phyloP scores from a whole-genome alignment of 805 yeast genomes.

The Zygosaccharomyces bisporus region DNA sequence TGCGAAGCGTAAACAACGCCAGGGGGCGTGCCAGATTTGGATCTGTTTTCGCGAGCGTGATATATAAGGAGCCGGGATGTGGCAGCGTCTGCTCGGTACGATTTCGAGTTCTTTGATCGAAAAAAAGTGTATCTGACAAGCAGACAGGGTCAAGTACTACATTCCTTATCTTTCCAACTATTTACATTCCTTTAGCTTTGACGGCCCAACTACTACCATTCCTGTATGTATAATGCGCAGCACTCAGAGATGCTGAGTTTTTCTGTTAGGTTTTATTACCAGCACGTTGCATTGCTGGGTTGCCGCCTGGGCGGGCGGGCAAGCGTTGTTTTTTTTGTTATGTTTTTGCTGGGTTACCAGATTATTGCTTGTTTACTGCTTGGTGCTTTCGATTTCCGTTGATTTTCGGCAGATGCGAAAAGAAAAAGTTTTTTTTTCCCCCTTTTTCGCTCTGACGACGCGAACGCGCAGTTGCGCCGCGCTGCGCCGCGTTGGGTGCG shows the following conservation, averaged over 20 bases:
- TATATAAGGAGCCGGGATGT: conserved; percentile 5
- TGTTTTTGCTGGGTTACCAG: not conserved
- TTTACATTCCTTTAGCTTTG: conserved; percentile 34
- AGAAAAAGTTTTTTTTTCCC: not conserved
- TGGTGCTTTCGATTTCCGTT: not conserved
- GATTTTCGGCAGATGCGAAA: not conserved
- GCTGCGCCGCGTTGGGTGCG: not conserved
- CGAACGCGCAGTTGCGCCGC: not conserved
- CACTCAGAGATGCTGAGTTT: not conserved
- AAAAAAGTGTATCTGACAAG: not conserved
- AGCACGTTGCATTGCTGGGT: not conserved
- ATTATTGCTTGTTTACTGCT: not conserved
- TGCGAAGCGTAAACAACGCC: conserved; percentile 5
- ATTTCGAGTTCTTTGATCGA: conserved; percentile 1
- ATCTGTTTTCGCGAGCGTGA: conserved; percentile 7
- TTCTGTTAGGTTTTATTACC: not conserved
- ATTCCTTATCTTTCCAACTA: conserved; percentile 32
- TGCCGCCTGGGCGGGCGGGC: too few relatives aligned
- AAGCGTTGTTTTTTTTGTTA: too few relatives aligned
- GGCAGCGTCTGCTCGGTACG: conserved; percentile 1
- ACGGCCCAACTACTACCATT: conserved; percentile 9
- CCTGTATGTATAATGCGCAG: conserved; percentile 4
- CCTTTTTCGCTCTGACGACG: not conserved
- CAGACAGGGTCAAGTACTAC: conserved; percentile 7
- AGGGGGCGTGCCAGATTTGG: conserved; percentile 5